Conservation (phyloP, 768 basidiomycete species). For the Suillus subluteus region DNA sequence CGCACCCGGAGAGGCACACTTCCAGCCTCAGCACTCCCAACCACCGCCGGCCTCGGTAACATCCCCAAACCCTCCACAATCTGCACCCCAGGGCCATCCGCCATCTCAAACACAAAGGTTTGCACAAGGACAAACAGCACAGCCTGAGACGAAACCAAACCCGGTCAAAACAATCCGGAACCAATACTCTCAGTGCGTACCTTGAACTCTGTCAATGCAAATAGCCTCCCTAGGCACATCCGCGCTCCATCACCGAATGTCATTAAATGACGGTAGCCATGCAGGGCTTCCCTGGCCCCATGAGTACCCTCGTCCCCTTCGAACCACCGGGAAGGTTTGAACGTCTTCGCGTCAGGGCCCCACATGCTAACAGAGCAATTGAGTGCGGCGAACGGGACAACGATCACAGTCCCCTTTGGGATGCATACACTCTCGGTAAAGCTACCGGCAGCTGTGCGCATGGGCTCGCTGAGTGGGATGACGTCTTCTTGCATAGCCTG, state of each 20-base stretch:
- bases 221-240: slow-evolving; percentile 47
- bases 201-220: slow-evolving; percentile 47
- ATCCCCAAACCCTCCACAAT: slow-evolving; percentile 30
- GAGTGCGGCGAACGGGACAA: slow-evolving; percentile 41
- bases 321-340: slow-evolving; percentile 49
- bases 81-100: slow-evolving; percentile 42
- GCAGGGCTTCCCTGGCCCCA: slow-evolving; percentile 31
- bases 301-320: slow-evolving; percentile 27
- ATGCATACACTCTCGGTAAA: slow-evolving; percentile 35
- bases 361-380: slow-evolving; percentile 46
- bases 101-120: slow-evolving; percentile 37
- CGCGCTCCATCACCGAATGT: slow-evolving; percentile 50
- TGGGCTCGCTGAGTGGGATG: slow-evolving; percentile 39
- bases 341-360: slow-evolving; percentile 47
- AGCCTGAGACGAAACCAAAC: slow-evolving; percentile 27
- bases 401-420: slow-evolving; percentile 43
- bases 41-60: slow-evolving; percentile 39
- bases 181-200: slow-evolving; percentile 20
- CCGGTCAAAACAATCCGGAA: neutral
- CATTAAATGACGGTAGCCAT: slow-evolving; percentile 43
- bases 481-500: slow-evolving; percentile 44
- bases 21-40: slow-evolving; percentile 19
- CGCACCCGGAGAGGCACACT: slow-evolving; percentile 19
- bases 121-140: slow-evolving; percentile 41
- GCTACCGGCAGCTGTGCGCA: slow-evolving; percentile 31